phyloP scores from a whole-genome alignment of 805 yeast species.

The Metahyphopichia silvanorum region DNA sequence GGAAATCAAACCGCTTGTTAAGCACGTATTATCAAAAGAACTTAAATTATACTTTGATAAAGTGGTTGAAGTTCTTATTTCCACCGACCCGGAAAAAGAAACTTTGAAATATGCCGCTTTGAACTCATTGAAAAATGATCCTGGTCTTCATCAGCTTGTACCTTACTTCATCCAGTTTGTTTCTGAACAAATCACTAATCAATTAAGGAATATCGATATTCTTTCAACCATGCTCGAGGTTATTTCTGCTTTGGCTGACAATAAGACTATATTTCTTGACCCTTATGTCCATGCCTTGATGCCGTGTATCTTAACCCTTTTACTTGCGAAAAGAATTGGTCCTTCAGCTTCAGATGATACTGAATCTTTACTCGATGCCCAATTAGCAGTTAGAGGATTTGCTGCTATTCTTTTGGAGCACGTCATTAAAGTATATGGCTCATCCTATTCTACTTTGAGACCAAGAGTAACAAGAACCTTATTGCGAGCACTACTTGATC shows the following conservation, averaged over 20 bases:
- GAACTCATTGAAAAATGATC: constrained; percentile 81
- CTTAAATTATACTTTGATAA: constrained; percentile 90
- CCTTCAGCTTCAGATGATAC: constrained; percentile 37
- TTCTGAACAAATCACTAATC: constrained; percentile 91
- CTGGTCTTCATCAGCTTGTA: constrained; percentile 93
- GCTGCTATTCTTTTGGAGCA: constrained; percentile 81
- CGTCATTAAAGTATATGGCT: constrained; percentile 76
- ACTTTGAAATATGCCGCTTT: constrained; percentile 75
- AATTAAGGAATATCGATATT: constrained; percentile 65
- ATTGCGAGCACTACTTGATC: constrained; percentile 83
- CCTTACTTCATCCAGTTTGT: constrained; percentile 96
- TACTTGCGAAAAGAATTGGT: constrained; percentile 89
- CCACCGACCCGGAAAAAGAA: constrained; percentile 53
- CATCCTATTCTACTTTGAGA: constrained; percentile 81
- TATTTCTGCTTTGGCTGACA: constrained; percentile 77
- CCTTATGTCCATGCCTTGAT: constrained; percentile 95
- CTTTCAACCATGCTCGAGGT: constrained; percentile 86
- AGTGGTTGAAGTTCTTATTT: constrained; percentile 73
- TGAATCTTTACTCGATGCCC: constrained; percentile 25
- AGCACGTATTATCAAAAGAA: constrained; percentile 92
- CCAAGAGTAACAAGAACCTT: constrained; percentile 94
- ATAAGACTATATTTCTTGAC: constrained; percentile 82
- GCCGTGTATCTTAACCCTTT: constrained; percentile 91
- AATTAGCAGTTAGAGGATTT: constrained; percentile 74
- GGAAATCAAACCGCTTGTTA: constrained; percentile 83